Evolutionary conservation across 805 yeast genomes (phyloP).

Genomic region (Tetrapisispora phaffii): DNA sequence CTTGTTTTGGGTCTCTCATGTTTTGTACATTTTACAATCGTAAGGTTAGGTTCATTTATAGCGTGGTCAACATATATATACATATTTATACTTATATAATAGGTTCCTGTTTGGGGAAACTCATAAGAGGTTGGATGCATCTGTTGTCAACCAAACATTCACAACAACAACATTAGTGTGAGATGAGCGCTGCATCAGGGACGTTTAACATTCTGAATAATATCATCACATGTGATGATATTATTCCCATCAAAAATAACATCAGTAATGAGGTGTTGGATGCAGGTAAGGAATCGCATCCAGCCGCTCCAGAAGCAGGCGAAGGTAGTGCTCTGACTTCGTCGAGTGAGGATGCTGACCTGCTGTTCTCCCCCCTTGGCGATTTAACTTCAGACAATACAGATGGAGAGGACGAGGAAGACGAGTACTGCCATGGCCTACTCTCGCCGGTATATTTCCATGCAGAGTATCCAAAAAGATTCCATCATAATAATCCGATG

Average conservation of each 20-base stretch:
- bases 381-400: conserved; percentile 3
- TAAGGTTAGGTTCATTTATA: no score
- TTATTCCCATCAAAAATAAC: conserved; percentile 10
- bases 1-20: no score
- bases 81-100: no score
- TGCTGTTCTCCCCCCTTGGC: conserved; percentile 21
- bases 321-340: not conserved
- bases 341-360: conserved; percentile 15
- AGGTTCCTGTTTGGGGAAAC: no score
- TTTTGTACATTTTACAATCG: no score
- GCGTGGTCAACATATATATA: no score
- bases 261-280: conserved; percentile 5
- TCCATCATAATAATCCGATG: conserved; percentile 6
- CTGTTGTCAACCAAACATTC: not conserved
- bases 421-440: conserved; percentile 14
- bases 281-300: not conserved
- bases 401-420: conserved; percentile 15
- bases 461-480: conserved; percentile 16
- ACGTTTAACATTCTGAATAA: conserved; percentile 17
- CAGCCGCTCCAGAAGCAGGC: not conserved
- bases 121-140: no score
- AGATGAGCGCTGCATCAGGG: conserved; percentile 1
- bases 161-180: not conserved
- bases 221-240: conserved; percentile 22
- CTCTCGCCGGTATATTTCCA: conserved; percentile 9